Evolutionary conservation across 805 yeast species (phyloP), one percentile per base, ranked within the genome.

Genomic region (Candida cerambycidarum): DNA sequence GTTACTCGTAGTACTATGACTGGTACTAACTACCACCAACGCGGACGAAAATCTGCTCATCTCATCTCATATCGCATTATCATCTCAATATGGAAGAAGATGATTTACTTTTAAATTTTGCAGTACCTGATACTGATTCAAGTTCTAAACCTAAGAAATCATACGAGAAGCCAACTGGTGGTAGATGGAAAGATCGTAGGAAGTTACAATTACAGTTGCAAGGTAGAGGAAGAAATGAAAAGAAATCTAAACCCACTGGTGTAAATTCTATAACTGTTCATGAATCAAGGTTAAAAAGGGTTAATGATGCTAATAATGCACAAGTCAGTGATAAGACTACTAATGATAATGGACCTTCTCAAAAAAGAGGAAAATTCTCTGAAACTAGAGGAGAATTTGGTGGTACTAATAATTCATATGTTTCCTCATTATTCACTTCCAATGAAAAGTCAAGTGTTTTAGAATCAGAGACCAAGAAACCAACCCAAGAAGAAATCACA

Each of bases 161-260:
- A 44, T 39, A 46, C 13, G 50, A 46, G 30, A 80, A 75, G 55
- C 75, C 80, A 2, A 69, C 76, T 2, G 92, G 92, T 28, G 96
- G 95, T 12, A 76, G 75, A 50, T 88, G 96, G 96, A 83, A 78
- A 53, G 95, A 88, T 44, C 75, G 95, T 48, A 69, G 93, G 53
- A 79, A 78, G 57, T 65, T 78, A 45, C 81, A 79, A 54, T 69
- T 76, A 54, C 61, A 73, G 42, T 57, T 71, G 29, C 69, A 69
- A 50, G 83, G 81, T 21, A 69, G 77, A 52, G 63, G 60, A 5
- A 51, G 63, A 39, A 49, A 41, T 21, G 21, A 35, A 16, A 56
- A 50, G 29, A 55, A 54, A 33, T 25, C 38, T 2, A 53, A 56
- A 3, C 54, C 57, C 8, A 50, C 65, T 11, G 67, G 72, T 1